Percentiles rank a stretch among this genome's conserved stretches.
Evolutionary conservation across 1,284 basidiomycete species (phyloP).

Genomic region (Amylostereum areolatum): DNA sequence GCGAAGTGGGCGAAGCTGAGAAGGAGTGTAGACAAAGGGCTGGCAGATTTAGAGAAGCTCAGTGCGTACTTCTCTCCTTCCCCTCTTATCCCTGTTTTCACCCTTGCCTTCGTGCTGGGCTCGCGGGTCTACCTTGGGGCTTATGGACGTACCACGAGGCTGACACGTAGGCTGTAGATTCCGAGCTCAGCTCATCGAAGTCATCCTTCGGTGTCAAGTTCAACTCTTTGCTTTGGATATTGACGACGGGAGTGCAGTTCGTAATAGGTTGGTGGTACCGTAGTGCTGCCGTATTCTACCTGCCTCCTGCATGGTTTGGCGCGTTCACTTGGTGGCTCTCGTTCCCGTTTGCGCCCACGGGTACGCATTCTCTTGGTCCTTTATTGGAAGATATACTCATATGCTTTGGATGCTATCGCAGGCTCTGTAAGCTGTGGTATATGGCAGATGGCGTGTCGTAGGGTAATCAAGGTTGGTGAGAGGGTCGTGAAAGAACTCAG

Average conservation of each 20-base stretch:
- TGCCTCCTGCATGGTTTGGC: slow-evolving; percentile 85
- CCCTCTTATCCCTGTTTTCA: background rate
- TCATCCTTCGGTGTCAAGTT: slow-evolving; percentile 72
- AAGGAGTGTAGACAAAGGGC: slow-evolving; percentile 86
- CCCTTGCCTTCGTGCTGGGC: background rate
- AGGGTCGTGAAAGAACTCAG: slow-evolving; percentile 56
- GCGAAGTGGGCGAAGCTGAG: slow-evolving; percentile 97
- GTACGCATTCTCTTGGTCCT: slow-evolving; percentile 28
- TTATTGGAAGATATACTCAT: background rate
- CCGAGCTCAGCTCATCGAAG: slow-evolving; percentile 58
- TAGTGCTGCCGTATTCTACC: slow-evolving; percentile 83
- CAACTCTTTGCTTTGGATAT: slow-evolving; percentile 68
- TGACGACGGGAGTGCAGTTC: slow-evolving; percentile 82
- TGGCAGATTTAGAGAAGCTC: slow-evolving; percentile 90
- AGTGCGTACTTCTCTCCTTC: slow-evolving; percentile 52
- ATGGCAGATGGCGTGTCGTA: slow-evolving; percentile 87
- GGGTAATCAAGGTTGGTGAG: slow-evolving; percentile 69
- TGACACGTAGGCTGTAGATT: slow-evolving; percentile 61
- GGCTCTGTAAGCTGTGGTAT: slow-evolving; percentile 85
- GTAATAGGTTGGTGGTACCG: slow-evolving; percentile 86
- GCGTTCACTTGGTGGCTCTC: slow-evolving; percentile 79
- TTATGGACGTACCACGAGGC: slow-evolving; percentile 1
- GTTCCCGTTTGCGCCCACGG: slow-evolving; percentile 77
- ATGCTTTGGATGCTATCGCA: slow-evolving; percentile 19
- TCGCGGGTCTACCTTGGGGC: background rate